A percentile compares a stretch with the other conserved stretches of the same genome.
Evolutionary conservation across 148 eudicot species (phyloP).

Genomic region (Vaccinium myrtillus): DNA sequence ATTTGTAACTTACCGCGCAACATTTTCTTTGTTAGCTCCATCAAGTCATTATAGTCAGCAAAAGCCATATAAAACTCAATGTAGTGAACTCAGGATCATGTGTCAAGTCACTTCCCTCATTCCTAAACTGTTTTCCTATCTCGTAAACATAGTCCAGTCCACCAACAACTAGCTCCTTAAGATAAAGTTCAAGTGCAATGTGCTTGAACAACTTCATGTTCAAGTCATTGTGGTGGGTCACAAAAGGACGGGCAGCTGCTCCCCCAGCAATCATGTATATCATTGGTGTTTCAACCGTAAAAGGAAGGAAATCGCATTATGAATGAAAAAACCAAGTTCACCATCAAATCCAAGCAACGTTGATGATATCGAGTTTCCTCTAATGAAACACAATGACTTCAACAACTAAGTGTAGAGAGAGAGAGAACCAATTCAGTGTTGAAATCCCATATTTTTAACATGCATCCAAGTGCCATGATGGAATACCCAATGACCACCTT

Average conservation of each 20-base stretch:
- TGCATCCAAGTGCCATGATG: too few species aligned
- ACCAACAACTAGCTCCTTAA: conserved; percentile 91
- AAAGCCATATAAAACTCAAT: conserved; percentile 94
- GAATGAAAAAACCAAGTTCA: conserved; percentile 45
- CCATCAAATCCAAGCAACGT: conserved; percentile 85
- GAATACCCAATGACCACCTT: too few species aligned
- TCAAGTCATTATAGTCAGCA: conserved; percentile 93
- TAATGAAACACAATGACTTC: not conserved
- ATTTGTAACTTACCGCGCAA: conserved; percentile 62
- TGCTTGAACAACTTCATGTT: conserved; percentile 88
- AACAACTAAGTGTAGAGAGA: not conserved
- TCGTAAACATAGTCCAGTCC: conserved; percentile 94
- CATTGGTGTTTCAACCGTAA: conserved; percentile 94
- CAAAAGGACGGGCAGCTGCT: conserved; percentile 97
- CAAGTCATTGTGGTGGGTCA: conserved; percentile 89
- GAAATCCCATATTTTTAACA: too few species aligned
- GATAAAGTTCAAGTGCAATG: conserved; percentile 93
- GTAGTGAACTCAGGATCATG: conserved; percentile 98
- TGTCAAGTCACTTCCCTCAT: conserved; percentile 94
- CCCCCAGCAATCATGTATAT: conserved; percentile 99
- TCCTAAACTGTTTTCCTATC: conserved; percentile 93
- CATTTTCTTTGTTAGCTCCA: conserved; percentile 85
- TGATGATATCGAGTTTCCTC: conserved; percentile 96
- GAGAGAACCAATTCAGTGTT: too few species aligned
- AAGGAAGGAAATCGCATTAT: not conserved